Base-by-base conservation (phyloP, 202 grass and related monocot genomes). In the Carex arenaria region DNA sequence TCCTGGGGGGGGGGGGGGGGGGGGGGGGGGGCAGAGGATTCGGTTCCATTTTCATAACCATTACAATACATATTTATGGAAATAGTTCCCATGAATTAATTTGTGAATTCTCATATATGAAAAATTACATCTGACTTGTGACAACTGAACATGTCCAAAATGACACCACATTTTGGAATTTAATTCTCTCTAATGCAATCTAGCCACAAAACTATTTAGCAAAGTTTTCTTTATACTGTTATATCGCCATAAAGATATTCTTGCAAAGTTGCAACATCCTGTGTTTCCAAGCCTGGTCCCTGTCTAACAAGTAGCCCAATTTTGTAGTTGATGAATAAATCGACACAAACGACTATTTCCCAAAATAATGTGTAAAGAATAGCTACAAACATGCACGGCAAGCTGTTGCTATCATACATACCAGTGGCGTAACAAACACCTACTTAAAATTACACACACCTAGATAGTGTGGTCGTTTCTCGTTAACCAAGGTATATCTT, bases 401-500 rank as follows among this genome's bases (percentile, higher is more conserved):
- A 36, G 73, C 38, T 77, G 73, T 71, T 71, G 40, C 7, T 77
- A 77, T 77, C 7, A 77, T 77, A 77, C 28, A 57, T 17, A 13
- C 52, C 14, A 56, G 14, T 57, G 26, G 52, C 14, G 28, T 77
- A 57, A 77, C 52, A 56, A 36, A 56, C 14, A 57, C 52, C 73
- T 77, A 77, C 59, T 77, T 77, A 59, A 19, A 84, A 77, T 89
- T 85, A 91, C 20, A 84, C 87, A 85, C 55, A 85, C 65, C 47
- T 31, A 78, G 79, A 83, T 92, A 85, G 82, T 62, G 79, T 82
- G 85, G 55, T 85, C 82, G 68, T 87, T 79, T 87, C 93, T 89
- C 93, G 47, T 17, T 85, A 78, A 86, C 84, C 93, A 66, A 90
- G 87, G 78, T 68, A 81, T 81, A 65, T 81, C 78, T 84, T 59